Evolutionary conservation across 2,329 filamentous ascomycete species (phyloP).

Genomic region (Torrubiella hemipterigena): DNA sequence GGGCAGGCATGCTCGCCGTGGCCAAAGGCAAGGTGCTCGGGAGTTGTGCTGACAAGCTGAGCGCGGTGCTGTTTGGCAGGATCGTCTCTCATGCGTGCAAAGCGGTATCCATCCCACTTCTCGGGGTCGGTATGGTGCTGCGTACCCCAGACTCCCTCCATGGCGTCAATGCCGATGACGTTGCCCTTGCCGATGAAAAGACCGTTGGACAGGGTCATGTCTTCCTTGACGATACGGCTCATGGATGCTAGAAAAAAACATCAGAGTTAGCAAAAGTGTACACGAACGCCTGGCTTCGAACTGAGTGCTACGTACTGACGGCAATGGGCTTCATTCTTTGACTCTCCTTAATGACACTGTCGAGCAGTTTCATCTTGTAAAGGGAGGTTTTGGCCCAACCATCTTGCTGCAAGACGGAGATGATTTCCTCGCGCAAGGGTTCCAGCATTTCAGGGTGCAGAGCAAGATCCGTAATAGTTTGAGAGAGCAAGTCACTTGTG

Average conservation of each 20-base stretch:
- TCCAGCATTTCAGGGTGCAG: conserved; percentile 23
- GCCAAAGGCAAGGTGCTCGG: conserved; percentile 37
- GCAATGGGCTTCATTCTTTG: conserved; percentile 32
- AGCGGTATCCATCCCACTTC: conserved; percentile 33
- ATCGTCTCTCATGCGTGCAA: conserved; percentile 24
- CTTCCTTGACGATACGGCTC: conserved; percentile 3
- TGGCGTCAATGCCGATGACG: conserved; percentile 1
- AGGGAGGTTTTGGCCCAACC: conserved; percentile 33
- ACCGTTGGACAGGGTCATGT: conserved; percentile 7
- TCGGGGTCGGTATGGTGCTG: conserved; percentile 22
- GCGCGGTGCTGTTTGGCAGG: conserved; percentile 13
- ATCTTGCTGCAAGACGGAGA: conserved; percentile 3
- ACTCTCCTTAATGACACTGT: conserved; percentile 38
- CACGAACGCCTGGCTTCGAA: not conserved
- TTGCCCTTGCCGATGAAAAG: conserved; percentile 5
- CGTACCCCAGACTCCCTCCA: conserved; percentile 3
- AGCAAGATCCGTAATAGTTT: conserved; percentile 20
- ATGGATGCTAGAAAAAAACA: conserved; percentile 2
- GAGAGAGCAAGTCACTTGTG: conserved; percentile 21
- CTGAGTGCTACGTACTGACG: conserved; percentile 8
- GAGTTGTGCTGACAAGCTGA: conserved; percentile 36
- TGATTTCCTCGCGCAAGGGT: conserved; percentile 28
- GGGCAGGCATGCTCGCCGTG: conserved; percentile 41
- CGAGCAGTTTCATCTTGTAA: conserved; percentile 30
- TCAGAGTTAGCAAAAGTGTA: not conserved